Percentiles rank a stretch among this genome's conserved stretches.
These are phyloP conservation scores for Mentha longifolia DNA, from an alignment of 257 asterid species.

Conservation along the genomic window DNA sequence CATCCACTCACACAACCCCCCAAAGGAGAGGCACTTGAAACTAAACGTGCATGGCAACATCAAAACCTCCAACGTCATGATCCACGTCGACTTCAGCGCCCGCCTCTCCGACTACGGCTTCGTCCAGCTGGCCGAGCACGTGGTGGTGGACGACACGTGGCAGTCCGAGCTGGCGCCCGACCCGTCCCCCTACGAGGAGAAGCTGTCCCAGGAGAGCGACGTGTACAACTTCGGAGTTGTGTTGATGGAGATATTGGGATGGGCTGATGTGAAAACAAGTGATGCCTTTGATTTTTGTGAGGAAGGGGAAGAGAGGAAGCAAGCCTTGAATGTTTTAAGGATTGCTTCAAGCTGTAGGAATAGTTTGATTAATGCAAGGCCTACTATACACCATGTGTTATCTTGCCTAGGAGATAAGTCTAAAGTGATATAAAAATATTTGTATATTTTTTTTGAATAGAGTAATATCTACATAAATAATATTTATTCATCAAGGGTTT, in stretches of 20 bases:
- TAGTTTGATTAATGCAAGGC: conserved; percentile 43
- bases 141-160: conserved; percentile 37
- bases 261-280: conserved; percentile 5
- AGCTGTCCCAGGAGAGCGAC: conserved; percentile 43
- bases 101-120: conserved; percentile 55
- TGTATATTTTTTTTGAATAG: no score
- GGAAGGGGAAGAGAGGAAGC: conserved; percentile 30
- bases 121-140: conserved; percentile 47
- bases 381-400: conserved; percentile 41
- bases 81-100: conserved; percentile 56
- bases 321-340: conserved; percentile 36
- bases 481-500: no score
- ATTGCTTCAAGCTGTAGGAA: conserved; percentile 46
- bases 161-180: conserved; percentile 25
- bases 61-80: conserved; percentile 58
- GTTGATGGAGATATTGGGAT: conserved; percentile 50
- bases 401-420: not conserved
- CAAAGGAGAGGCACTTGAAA: conserved; percentile 41
- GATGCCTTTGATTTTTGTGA: conserved; percentile 23
- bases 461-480: no score
- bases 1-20: conserved; percentile 53
- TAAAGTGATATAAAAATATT: not conserved
- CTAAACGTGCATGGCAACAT: conserved; percentile 64
- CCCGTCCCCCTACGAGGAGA: conserved; percentile 13
- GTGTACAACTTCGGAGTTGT: conserved; percentile 57